Evolutionary conservation across 768 basidiomycete genomes (phyloP).

Genomic region (Antrodiella citrinella): DNA sequence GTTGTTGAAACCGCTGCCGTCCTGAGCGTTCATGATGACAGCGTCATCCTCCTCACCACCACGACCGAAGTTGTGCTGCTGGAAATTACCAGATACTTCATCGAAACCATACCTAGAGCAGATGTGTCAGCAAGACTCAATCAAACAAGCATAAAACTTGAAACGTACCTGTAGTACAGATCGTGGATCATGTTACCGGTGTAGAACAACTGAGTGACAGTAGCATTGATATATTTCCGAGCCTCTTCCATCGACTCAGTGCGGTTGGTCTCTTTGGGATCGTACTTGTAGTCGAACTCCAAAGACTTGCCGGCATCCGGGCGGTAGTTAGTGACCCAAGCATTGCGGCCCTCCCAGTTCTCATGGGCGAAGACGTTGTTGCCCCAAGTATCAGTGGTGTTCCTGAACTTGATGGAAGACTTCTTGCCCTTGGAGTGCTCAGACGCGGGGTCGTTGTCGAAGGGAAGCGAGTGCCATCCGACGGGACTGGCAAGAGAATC

Average conservation of each 20-base stretch:
- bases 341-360: conserved; percentile 74
- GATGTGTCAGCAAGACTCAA: conserved; percentile 44
- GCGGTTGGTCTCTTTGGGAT: conserved; percentile 49
- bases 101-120: conserved; percentile 86
- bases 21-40: conserved; percentile 92
- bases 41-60: conserved; percentile 85
- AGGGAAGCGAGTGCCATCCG: conserved; percentile 89
- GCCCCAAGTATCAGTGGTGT: conserved; percentile 78
- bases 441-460: conserved; percentile 53
- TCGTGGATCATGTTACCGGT: conserved; percentile 78
- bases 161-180: conserved; percentile 58
- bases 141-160: not conserved
- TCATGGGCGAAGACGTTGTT: conserved; percentile 94
- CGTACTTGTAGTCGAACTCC: conserved; percentile 68
- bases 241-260: conserved; percentile 63
- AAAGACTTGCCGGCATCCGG: conserved; percentile 54
- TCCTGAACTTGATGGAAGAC: conserved; percentile 26
- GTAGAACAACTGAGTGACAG: conserved; percentile 86
- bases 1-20: conserved; percentile 88
- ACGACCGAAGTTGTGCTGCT: conserved; percentile 91
- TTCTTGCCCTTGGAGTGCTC: conserved; percentile 13
- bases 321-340: conserved; percentile 67
- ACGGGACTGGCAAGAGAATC: conserved; percentile 76
- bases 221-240: conserved; percentile 76
- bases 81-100: conserved; percentile 92